Evolutionary conservation across 768 basidiomycete genomes (phyloP).

Genomic region (Auricularia sp.): DNA sequence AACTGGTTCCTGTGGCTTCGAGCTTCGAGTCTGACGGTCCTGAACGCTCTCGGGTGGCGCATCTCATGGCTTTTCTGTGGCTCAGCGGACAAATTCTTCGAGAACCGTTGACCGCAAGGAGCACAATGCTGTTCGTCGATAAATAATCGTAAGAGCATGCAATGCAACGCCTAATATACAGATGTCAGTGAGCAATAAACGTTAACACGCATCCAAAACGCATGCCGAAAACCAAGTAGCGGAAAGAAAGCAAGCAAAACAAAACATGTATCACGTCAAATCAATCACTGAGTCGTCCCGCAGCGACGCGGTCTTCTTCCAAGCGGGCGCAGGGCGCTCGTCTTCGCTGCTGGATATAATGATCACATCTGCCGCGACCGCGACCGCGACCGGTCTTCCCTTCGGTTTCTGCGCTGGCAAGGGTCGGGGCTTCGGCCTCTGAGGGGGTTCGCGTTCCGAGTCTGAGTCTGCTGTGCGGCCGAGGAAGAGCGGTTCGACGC

Average conservation of each 20-base stretch:
- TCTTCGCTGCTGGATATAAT: slow-evolving; percentile 9
- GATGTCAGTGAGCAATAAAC: too few relatives aligned
- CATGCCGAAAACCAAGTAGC: too few relatives aligned
- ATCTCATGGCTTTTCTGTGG: too few relatives aligned
- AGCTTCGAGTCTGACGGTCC: too few relatives aligned
- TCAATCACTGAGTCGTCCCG: slow-evolving; percentile 3
- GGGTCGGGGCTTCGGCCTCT: background rate
- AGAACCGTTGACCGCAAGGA: too few relatives aligned
- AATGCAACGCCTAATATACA: too few relatives aligned
- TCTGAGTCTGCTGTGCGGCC: background rate
- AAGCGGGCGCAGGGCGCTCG: background rate
- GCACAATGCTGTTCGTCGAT: too few relatives aligned
- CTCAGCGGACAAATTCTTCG: too few relatives aligned
- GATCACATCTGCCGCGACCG: slow-evolving; percentile 4
- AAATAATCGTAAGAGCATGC: too few relatives aligned
- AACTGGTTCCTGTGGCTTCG: too few relatives aligned
- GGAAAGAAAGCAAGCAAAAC: background rate
- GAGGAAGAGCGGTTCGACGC: background rate
- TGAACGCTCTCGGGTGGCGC: too few relatives aligned
- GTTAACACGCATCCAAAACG: too few relatives aligned
- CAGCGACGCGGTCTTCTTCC: background rate
- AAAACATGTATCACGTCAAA: slow-evolving; percentile 3
- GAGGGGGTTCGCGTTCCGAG: background rate
- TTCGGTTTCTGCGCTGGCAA: background rate
- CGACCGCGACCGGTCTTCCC: background rate